Conservation (phyloP, 2,329 filamentous ascomycete genomes). For the Cladosporium sp. region DNA sequence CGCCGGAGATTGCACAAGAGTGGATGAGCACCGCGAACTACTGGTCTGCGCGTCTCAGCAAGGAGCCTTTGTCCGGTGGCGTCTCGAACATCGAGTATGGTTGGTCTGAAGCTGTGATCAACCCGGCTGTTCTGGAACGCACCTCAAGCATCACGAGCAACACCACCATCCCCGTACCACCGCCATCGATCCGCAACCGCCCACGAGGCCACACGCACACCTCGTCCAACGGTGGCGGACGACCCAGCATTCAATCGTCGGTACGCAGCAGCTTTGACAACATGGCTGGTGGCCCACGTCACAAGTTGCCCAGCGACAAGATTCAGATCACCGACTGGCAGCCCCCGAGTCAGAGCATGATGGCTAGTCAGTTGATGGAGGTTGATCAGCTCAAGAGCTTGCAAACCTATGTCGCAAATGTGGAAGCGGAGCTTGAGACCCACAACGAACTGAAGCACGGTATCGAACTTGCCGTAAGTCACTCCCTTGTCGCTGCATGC, state of each 20-base stretch:
- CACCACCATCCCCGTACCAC: constrained; percentile 22
- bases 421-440: constrained; percentile 77
- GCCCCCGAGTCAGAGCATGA: constrained; percentile 85
- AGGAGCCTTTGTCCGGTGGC: constrained; percentile 85
- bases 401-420: constrained; percentile 71
- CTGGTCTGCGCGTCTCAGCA: constrained; percentile 91
- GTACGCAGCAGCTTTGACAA: constrained; percentile 56
- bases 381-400: constrained; percentile 74
- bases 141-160: constrained; percentile 14
- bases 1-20: constrained; percentile 87
- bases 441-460: constrained; percentile 85
- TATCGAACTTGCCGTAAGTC: constrained; percentile 73
- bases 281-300: constrained; percentile 47
- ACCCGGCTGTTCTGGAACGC: constrained; percentile 38
- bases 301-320: constrained; percentile 77
- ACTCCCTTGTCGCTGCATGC: too few species aligned
- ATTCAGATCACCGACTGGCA: constrained; percentile 82
- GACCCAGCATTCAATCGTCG: constrained; percentile 41
- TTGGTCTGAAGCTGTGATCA: constrained; percentile 82
- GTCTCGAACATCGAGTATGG: constrained; percentile 97
- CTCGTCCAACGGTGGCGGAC: constrained; percentile 19
- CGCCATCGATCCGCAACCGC: constrained; percentile 17
- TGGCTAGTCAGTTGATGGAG: constrained; percentile 72
- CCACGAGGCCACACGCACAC: constrained; percentile 22
- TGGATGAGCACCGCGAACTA: constrained; percentile 95